Evolutionary conservation across 495 filamentous ascomycete species (phyloP).

Genomic region (Opeltia flavorubescens): DNA sequence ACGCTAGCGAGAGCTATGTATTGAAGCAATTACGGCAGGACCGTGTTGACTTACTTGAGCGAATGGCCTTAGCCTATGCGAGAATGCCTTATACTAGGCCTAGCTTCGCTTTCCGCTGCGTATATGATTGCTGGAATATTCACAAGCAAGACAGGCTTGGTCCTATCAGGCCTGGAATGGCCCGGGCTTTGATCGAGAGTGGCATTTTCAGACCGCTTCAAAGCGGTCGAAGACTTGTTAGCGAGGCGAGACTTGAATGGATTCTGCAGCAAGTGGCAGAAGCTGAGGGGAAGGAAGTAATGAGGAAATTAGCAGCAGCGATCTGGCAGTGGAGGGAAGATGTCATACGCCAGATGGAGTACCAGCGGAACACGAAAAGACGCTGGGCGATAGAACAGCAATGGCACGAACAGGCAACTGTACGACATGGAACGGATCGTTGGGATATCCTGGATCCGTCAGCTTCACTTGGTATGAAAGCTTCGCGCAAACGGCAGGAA

Average conservation of each 20-base stretch:
- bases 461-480: too few relatives aligned
- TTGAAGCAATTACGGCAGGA: neutral
- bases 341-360: neutral
- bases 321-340: neutral
- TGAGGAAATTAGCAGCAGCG: neutral
- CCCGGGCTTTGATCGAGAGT: slow-evolving; percentile 14
- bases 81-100: slow-evolving; percentile 2
- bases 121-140: slow-evolving; percentile 16
- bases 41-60: slow-evolving; percentile 5
- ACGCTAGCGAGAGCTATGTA: neutral
- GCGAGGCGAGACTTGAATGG: slow-evolving; percentile 11
- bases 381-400: too few relatives aligned
- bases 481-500: too few relatives aligned
- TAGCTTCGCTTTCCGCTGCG: slow-evolving; percentile 13
- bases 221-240: slow-evolving; percentile 9
- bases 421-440: too few relatives aligned
- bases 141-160: slow-evolving; percentile 14
- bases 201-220: slow-evolving; percentile 17
- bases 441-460: too few relatives aligned
- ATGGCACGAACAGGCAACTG: neutral
- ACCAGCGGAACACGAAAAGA: too few relatives aligned
- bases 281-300: slow-evolving; percentile 16
- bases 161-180: slow-evolving; percentile 6
- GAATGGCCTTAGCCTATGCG: slow-evolving; percentile 19
- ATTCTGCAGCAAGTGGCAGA: slow-evolving; percentile 12